A percentile compares a stretch with the other conserved stretches of the same genome.
Conservation (phyloP, 495 filamentous ascomycete genomes). For the Cudoniella acicularis region DNA sequence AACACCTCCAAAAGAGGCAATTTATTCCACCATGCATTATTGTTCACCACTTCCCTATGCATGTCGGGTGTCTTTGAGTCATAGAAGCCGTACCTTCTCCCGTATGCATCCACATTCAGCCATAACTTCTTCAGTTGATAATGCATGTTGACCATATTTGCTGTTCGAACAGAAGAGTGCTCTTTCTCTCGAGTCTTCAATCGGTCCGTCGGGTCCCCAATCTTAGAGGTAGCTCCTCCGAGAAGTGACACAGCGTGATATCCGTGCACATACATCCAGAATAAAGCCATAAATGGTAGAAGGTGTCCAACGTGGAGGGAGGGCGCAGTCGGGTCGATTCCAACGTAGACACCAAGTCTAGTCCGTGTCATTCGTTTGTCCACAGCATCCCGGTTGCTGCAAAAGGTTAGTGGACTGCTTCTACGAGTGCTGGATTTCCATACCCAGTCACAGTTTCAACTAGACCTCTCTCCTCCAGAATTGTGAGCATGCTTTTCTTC, state of each 20-base stretch:
- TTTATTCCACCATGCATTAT: conserved; percentile 74
- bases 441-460: conserved; percentile 82
- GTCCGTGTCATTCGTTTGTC: conserved; percentile 65
- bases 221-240: conserved; percentile 77
- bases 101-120: conserved; percentile 61
- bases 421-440: conserved; percentile 27
- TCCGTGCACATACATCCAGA: conserved; percentile 89
- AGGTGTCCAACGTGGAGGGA: conserved; percentile 93
- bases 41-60: conserved; percentile 67
- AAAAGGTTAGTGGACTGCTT: conserved; percentile 1
- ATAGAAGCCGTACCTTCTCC: conserved; percentile 53
- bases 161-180: conserved; percentile 50
- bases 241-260: conserved; percentile 70
- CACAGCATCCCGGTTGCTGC: conserved; percentile 59
- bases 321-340: conserved; percentile 86
- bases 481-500: conserved; percentile 57
- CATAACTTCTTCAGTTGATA: conserved; percentile 79
- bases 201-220: conserved; percentile 86
- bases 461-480: conserved; percentile 76
- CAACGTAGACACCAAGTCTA: conserved; percentile 77
- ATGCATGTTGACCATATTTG: conserved; percentile 73
- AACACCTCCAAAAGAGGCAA: conserved; percentile 69
- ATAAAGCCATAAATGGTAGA: conserved; percentile 87
- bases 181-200: conserved; percentile 60
- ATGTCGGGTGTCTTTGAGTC: conserved; percentile 51